Evolutionary conservation across 2,329 filamentous ascomycete species (phyloP), one percentile per base, ranked within the genome.

Genomic region (Calonectria multiphialidica): DNA sequence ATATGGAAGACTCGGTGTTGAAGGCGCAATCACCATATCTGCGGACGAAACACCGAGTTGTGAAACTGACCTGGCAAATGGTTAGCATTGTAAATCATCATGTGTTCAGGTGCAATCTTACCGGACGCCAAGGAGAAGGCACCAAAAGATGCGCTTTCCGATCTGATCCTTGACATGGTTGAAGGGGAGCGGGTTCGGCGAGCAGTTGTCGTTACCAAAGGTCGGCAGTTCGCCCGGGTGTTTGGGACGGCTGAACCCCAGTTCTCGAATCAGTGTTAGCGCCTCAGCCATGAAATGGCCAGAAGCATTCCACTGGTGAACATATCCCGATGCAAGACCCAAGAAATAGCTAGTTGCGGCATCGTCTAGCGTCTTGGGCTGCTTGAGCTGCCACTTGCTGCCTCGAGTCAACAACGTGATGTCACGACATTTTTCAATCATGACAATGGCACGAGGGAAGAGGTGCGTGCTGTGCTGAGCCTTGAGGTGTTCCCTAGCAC

Each of bases 61-160:
- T 68, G 93, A 90, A 82, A 97, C 91, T 0, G 94, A 94, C 73
- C 93, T 94, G 64, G 15, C 12, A 18, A 28, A n/a, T 57, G 23
- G 53, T 79, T 33, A 66, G 59, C 8, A 5, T 53, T 50, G 7
- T 57, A 13, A 82, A 55, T 25, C n/a, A 35, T 30, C 5, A 40
- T 35, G 72, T 12, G 53, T 12, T 3, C 2, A 44, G 44, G 21
- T 10, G 42, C 8, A 59, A 40, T 30, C 86, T 74, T 84, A 92
- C 89, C 92, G 89, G 72, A 94, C 90, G 40, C 93, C 93, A 6
- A 95, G 90, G 73, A 97, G 91, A 76, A 95, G 88, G 25, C 94
- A 93, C 92, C 95, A 98, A 82, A 97, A 98, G 47, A 98, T 92
- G 74, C 93, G 90, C 81, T 94, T 93, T 57, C 93, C 91, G 57